Percentiles rank a stretch among this genome's conserved stretches.
These are phyloP conservation scores for Artemisia argyi DNA, from an alignment of 129 eudicot genomes.

Conservation along the genomic window DNA sequence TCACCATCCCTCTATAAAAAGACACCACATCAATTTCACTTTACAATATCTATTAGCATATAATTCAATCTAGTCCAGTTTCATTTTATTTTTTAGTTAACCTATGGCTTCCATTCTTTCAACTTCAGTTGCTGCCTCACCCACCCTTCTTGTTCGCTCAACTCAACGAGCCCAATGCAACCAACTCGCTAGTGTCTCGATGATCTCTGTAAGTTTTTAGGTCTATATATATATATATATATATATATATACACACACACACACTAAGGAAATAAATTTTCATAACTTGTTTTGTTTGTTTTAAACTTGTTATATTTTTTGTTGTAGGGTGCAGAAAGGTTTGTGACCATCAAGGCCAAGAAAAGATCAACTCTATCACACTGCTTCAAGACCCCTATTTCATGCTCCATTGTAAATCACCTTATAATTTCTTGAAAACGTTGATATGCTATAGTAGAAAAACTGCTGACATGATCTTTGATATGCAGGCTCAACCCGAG, in stretches of 20 bases:
- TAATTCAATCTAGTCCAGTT: not conserved
- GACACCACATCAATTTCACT: not conserved
- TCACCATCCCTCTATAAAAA: conserved; percentile 7
- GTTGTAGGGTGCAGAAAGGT: conserved; percentile 35
- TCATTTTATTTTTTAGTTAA: not conserved
- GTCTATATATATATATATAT: no score
- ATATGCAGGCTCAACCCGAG: conserved; percentile 48
- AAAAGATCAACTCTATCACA: conserved; percentile 26
- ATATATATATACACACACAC: no score
- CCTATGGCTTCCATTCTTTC: conserved; percentile 46
- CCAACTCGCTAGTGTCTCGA: conserved; percentile 26
- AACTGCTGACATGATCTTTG: not conserved
- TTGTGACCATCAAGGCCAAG: conserved; percentile 32
- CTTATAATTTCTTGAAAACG: not conserved
- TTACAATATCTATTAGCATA: not conserved
- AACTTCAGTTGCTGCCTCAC: conserved; percentile 27
- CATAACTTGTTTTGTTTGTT: not conserved
- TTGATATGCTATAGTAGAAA: not conserved
- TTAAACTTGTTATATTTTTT: not conserved
- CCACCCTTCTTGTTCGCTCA: conserved; percentile 15
- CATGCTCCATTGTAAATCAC: conserved; percentile 40
- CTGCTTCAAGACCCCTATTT: conserved; percentile 35
- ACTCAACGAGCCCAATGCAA: conserved; percentile 21
- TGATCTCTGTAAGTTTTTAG: conserved; percentile 19
- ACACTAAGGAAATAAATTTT: not conserved